phyloP scores from a whole-genome alignment of 2,329 filamentous ascomycete genomes.

The Cryphonectria naterciae region DNA sequence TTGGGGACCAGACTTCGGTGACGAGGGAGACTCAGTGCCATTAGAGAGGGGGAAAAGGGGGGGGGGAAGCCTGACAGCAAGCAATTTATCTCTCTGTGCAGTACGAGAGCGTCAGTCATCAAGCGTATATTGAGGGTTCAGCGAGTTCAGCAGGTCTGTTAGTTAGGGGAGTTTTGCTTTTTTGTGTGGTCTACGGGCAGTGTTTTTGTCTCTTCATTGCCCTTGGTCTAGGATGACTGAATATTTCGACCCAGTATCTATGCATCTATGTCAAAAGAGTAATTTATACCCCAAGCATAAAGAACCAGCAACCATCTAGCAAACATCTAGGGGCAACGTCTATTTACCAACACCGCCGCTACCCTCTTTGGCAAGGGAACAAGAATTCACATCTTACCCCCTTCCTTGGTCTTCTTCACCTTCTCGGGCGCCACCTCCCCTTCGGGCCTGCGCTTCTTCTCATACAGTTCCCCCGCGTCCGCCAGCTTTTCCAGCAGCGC shows the following conservation, averaged over 20 bases:
- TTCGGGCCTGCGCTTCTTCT: conserved; percentile 46
- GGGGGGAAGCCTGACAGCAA: background rate
- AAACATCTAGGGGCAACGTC: background rate
- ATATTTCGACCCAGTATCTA: background rate
- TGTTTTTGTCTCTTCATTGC: background rate
- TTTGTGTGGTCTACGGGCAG: background rate
- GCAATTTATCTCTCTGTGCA: background rate
- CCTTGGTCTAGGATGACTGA: background rate
- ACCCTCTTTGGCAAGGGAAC: too few species aligned
- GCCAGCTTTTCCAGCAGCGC: conserved; percentile 52
- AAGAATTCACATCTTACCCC: conserved; percentile 44
- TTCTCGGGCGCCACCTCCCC: conserved; percentile 41
- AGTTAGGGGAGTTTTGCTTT: background rate
- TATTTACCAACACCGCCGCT: background rate
- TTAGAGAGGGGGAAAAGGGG: conserved; percentile 47
- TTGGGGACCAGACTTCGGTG: conserved; percentile 70
- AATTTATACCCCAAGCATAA: conserved; percentile 15
- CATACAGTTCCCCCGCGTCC: conserved; percentile 49
- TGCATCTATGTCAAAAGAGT: background rate
- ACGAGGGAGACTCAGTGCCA: conserved; percentile 93
- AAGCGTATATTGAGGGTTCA: background rate
- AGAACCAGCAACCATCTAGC: conserved; percentile 9
- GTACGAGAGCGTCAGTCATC: background rate
- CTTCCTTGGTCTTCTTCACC: conserved; percentile 39
- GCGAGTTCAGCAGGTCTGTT: background rate